Conservation (phyloP, 2,329 filamentous ascomycete genomes). For the Sphaerulina vaccinii region DNA sequence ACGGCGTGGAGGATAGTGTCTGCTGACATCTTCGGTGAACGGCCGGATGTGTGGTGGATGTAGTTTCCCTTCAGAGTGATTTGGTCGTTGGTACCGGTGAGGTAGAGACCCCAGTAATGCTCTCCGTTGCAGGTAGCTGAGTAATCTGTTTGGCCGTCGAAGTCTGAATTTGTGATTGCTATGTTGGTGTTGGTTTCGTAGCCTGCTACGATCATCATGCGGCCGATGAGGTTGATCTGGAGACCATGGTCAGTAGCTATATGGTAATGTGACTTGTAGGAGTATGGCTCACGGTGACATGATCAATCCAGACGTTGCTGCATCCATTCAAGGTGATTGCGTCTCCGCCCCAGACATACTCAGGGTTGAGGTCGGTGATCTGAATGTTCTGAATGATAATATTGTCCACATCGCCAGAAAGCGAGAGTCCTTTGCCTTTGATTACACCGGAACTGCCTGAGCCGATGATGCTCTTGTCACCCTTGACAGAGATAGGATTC, state of each 20-base stretch:
- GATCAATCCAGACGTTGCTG: slow-evolving; percentile 41
- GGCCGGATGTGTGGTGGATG: slow-evolving; percentile 58
- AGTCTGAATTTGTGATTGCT: slow-evolving; percentile 60
- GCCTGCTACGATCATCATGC: slow-evolving; percentile 62
- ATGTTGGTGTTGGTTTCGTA: slow-evolving; percentile 54
- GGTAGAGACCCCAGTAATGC: slow-evolving; percentile 43
- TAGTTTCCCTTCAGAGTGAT: slow-evolving; percentile 62
- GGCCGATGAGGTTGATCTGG: slow-evolving; percentile 57
- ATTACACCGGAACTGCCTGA: slow-evolving; percentile 42
- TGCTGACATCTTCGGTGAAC: slow-evolving; percentile 56
- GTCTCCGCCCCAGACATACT: slow-evolving; percentile 43
- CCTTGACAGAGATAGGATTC: slow-evolving; percentile 42
- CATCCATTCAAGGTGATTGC: slow-evolving; percentile 39
- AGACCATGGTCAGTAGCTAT: not conserved
- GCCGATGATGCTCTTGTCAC: slow-evolving; percentile 46
- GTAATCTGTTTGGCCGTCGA: slow-evolving; percentile 56
- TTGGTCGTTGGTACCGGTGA: slow-evolving; percentile 56
- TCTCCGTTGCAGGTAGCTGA: slow-evolving; percentile 59
- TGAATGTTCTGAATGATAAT: slow-evolving; percentile 53
- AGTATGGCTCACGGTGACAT: slow-evolving; percentile 34
- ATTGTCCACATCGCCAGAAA: slow-evolving; percentile 47
- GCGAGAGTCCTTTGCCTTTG: slow-evolving; percentile 44
- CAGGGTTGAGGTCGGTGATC: slow-evolving; percentile 40
- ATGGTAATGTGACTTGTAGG: slow-evolving; percentile 4
- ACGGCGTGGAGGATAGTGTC: slow-evolving; percentile 60